Percentiles rank a stretch among this genome's conserved stretches.
These are phyloP conservation scores for Rhodotorula sp. DNA, from an alignment of 1,284 basidiomycete genomes.

Conservation along the genomic window DNA sequence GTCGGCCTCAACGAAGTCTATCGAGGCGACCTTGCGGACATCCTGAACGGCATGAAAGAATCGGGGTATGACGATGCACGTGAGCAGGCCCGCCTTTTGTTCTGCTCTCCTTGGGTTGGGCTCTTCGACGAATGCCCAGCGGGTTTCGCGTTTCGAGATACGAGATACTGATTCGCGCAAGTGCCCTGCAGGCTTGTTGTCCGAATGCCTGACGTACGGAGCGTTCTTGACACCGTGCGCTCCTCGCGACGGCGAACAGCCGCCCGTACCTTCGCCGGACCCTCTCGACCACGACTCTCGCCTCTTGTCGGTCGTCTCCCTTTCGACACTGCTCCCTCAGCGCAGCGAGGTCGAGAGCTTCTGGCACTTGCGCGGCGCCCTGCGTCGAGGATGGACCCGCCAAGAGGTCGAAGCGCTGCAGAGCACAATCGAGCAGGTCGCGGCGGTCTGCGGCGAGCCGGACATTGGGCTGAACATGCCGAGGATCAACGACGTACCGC, in stretches of 20 bases:
- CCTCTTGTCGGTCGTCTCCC: conserved; percentile 32
- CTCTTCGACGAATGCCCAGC: not conserved
- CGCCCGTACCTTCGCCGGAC: conserved; percentile 8
- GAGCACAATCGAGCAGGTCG: conserved; percentile 14
- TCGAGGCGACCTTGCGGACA: conserved; percentile 17
- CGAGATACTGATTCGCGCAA: not conserved
- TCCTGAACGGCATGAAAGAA: conserved; percentile 14
- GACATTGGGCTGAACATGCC: conserved; percentile 17
- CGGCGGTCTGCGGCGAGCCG: conserved; percentile 20
- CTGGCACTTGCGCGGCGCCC: conserved; percentile 36
- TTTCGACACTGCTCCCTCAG: conserved; percentile 29
- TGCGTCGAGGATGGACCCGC: conserved; percentile 29
- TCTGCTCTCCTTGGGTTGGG: no score
- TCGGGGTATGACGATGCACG: not conserved
- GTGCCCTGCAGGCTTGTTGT: conserved; percentile 14
- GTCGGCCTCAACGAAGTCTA: conserved; percentile 22
- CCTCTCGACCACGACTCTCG: conserved; percentile 21
- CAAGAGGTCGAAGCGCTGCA: conserved; percentile 35
- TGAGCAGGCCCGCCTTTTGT: no score
- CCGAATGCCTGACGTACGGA: conserved; percentile 31
- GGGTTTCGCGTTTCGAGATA: not conserved
- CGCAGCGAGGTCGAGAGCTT: conserved; percentile 28
- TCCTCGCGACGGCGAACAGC: not conserved
- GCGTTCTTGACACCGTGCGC: conserved; percentile 27
- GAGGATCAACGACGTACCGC: conserved; percentile 14